Evolutionary conservation across 495 filamentous ascomycete species (phyloP).

Genomic region (Tuber indicum): DNA sequence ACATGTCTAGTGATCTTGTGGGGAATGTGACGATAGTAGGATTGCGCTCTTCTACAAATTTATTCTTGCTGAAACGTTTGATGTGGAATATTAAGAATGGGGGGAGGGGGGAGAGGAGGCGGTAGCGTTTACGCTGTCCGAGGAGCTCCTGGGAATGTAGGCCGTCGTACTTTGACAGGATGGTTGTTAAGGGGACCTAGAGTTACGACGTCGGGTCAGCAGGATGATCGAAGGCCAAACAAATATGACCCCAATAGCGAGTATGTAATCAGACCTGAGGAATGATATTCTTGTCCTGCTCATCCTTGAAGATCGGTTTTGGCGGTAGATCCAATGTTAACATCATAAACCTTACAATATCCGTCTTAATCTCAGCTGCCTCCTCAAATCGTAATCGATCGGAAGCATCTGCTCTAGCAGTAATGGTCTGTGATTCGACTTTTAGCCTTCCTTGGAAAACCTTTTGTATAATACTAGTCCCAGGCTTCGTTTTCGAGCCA

Average conservation of each 20-base stretch:
- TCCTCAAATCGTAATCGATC: constrained; percentile 93
- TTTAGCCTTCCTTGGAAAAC: constrained; percentile 90
- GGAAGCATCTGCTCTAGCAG: constrained; percentile 76
- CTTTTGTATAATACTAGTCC: constrained; percentile 72
- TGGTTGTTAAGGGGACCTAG: constrained; percentile 69
- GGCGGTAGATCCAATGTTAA: constrained; percentile 88
- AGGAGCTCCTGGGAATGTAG: constrained; percentile 78
- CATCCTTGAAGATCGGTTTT: constrained; percentile 94
- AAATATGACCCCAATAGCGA: not conserved
- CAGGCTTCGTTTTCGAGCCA: constrained; percentile 78
- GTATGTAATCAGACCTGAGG: constrained; percentile 53
- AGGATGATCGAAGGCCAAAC: not conserved
- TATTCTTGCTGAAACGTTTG: constrained; percentile 93
- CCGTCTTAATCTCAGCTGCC: constrained; percentile 68
- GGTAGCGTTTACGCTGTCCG: constrained; percentile 76
- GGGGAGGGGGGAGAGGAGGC: constrained; percentile 84
- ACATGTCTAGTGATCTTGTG: constrained; percentile 72
- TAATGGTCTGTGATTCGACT: constrained; percentile 90
- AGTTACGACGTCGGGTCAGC: not conserved
- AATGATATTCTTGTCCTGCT: constrained; percentile 84
- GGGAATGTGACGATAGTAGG: constrained; percentile 97
- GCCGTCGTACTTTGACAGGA: constrained; percentile 93
- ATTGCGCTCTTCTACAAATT: constrained; percentile 91
- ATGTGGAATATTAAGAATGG: constrained; percentile 92
- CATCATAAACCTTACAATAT: constrained; percentile 73